Evolutionary conservation across 1,284 basidiomycete species (phyloP).

Genomic region (Thelephora terrestris): DNA sequence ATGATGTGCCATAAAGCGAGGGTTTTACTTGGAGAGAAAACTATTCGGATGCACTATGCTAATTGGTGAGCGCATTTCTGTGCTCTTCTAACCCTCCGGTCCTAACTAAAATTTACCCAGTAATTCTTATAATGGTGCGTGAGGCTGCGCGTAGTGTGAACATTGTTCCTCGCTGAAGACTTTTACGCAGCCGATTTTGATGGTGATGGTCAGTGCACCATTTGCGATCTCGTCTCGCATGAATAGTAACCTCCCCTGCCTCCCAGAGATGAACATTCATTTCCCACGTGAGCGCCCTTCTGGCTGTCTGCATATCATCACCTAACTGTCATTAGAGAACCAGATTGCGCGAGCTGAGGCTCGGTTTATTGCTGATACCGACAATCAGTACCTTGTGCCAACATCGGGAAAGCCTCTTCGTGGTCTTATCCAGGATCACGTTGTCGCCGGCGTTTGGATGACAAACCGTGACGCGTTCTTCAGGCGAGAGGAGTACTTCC

Average conservation of each 20-base stretch:
- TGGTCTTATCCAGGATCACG: constrained; percentile 98
- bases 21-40: constrained; percentile 93
- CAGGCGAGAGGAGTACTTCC: constrained; percentile 92
- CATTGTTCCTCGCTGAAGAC: constrained; percentile 4
- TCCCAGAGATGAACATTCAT: constrained; percentile 96
- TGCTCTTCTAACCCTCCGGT: constrained; percentile 1
- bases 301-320: not conserved
- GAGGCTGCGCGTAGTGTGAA: not conserved
- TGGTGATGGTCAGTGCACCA: constrained; percentile 68
- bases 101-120: constrained; percentile 28
- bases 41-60: constrained; percentile 99
- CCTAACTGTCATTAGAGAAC: constrained; percentile 48
- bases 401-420: constrained; percentile 97
- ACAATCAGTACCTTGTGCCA: constrained; percentile 97
- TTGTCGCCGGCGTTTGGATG: constrained; percentile 99
- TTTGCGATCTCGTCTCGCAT: constrained; percentile 7
- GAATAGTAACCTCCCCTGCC: constrained; percentile 8
- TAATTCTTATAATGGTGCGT: constrained; percentile 92
- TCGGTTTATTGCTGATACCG: constrained; percentile 92
- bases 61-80: constrained; percentile 65
- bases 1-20: constrained; percentile 99
- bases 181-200: constrained; percentile 84
- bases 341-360: constrained; percentile 91
- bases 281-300: constrained; percentile 73
- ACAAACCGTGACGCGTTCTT: constrained; percentile 95